Evolutionary conservation across 768 basidiomycete species (phyloP).

Genomic region (Scleroderma bovista): DNA sequence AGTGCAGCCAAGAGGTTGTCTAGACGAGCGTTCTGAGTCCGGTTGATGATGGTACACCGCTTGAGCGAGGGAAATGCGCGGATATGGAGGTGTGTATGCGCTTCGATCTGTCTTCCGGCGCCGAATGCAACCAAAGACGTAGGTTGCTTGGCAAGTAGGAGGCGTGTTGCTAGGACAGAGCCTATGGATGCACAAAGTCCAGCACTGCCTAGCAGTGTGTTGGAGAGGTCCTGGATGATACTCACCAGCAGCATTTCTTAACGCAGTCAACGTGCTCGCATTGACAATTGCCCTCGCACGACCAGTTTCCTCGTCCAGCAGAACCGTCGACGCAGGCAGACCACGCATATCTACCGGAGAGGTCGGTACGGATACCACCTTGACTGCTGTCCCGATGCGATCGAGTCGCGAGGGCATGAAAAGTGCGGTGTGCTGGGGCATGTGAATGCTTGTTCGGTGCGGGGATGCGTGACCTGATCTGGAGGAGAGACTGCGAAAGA

Average conservation of each 20-base stretch:
- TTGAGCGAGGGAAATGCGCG: slow-evolving; percentile 49
- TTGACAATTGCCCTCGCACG: slow-evolving; percentile 72
- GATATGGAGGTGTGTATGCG: slow-evolving; percentile 60
- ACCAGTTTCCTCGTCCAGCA: slow-evolving; percentile 69
- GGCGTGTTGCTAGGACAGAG: slow-evolving; percentile 58
- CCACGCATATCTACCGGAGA: slow-evolving; percentile 41
- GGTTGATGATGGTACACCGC: slow-evolving; percentile 57
- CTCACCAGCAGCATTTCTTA: slow-evolving; percentile 77
- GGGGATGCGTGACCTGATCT: slow-evolving; percentile 33
- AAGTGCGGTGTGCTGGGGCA: slow-evolving; percentile 52
- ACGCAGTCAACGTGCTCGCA: slow-evolving; percentile 68
- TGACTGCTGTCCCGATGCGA: slow-evolving; percentile 55
- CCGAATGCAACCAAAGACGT: slow-evolving; percentile 58
- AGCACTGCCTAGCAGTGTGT: too few relatives aligned
- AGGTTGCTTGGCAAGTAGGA: slow-evolving; percentile 43
- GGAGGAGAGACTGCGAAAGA: slow-evolving; percentile 48
- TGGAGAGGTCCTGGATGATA: not conserved
- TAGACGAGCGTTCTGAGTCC: slow-evolving; percentile 48
- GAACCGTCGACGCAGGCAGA: slow-evolving; percentile 69
- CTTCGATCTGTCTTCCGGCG: slow-evolving; percentile 63
- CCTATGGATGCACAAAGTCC: slow-evolving; percentile 34
- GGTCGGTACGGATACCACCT: slow-evolving; percentile 75
- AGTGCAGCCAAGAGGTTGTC: slow-evolving; percentile 30
- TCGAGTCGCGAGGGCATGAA: slow-evolving; percentile 80
- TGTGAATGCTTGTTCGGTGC: slow-evolving; percentile 52